Evolutionary conservation across 768 basidiomycete species (phyloP), one percentile per base, ranked within the genome.

Genomic region (Melanogaster broomeanus): DNA sequence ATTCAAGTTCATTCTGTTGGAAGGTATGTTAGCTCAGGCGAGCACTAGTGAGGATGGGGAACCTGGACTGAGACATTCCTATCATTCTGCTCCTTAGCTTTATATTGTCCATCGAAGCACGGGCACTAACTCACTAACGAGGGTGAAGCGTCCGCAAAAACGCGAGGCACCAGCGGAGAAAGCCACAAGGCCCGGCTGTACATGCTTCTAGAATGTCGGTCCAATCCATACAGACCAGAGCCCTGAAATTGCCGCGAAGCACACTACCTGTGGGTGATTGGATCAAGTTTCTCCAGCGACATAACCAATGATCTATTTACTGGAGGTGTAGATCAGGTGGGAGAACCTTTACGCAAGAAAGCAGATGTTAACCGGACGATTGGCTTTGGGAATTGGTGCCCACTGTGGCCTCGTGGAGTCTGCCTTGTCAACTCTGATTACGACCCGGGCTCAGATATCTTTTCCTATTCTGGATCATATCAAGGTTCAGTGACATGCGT

Each of bases 391-490:
- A 52, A 47, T 45, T 33, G 16, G 24, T 46, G 45, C 21, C 35
- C 35, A 2, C 52, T 42, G 43, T 19, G 45, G 37, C 61, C 64
- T 64, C 64, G 57, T 61, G 65, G 56, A 42, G 41, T 33, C 50
- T 42, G 51, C 25, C 48, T 42, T 43, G 50, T 53, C 44, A 45
- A 45, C 39, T 27, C 8, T 28, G 50, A 43, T 16, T 42, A 27
- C 41, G 24, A 12, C 40, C 40, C 18, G 18, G 35, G 13, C 35
- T 37, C 18, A 19, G 35, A 37, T 6, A 37, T 37, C 9, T 44
- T 63, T 61, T 63, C 58, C 12, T 31, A 63, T 65, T 60, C 51
- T 52, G 47, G 53, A 60, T 5, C 31, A 53, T 56, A 53, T 57
- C 47, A 50, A 52, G 51, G 46, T 55, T 54, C 47, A 51, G 51